Base-by-base conservation (phyloP, 2,329 filamentous ascomycete genomes). In the Mycosphaerella sp. region DNA sequence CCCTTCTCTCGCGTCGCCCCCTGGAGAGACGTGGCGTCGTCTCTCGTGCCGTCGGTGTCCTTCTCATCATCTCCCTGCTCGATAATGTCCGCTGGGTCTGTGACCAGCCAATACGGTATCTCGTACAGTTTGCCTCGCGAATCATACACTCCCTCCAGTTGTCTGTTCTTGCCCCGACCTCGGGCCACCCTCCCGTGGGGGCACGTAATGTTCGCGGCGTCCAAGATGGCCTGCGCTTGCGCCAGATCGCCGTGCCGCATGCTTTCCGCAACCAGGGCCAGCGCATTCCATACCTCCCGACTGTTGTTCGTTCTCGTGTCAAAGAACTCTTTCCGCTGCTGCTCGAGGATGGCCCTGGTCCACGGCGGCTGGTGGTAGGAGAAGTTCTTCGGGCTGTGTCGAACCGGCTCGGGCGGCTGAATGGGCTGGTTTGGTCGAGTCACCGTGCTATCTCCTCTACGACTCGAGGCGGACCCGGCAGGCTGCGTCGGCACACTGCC, bases 291-390 rank as follows among this genome's bases (percentile, higher is more conserved):
- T 26, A 93, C 80, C 70, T 95, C 88, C 4, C 78, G 66, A 3
- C 82, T 79, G 2, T 89, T 89, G 0, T 86, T 87, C 12, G 95
- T 88, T 45, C 89, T 78, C 1, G 91, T 96, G 57, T 96, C 90
- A 71, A 95, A 97, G 76, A 95, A 96, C 58, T 89, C 89, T 46
- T 73, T 74, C 46, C 92, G 81, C 72, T 95, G 88, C 32, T 77
- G 78, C 55, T 83, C 80, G 2, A 95, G 75, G 50, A 85, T 75
- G 12, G 72, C 67, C n/a, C 80, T 81, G 1, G 87, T 90, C 87
- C 87, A 95, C 12, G 74, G 71, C 7, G 62, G 62, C 10, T 60
- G 63, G 26, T 55, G 54, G 41, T 60, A 58, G 11, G 45, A 51
- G 31, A 60, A 53, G 42, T 62, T 59, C 23, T 48, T 48, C 10